Conservation (phyloP, 768 basidiomycete genomes). For the Agrocybe praecox region DNA sequence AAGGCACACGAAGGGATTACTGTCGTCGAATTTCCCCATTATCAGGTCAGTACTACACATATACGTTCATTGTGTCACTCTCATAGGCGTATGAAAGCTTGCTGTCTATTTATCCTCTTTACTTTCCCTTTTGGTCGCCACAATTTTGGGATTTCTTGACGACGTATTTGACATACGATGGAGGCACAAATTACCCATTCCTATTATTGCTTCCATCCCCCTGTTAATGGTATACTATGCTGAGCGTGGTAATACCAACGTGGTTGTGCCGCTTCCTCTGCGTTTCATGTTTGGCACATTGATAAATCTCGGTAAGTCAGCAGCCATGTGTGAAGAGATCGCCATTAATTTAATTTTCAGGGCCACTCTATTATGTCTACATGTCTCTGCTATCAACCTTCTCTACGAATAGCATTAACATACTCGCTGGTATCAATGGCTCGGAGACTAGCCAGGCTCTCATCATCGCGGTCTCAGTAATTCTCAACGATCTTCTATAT, state of each 20-base stretch:
- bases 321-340: not conserved
- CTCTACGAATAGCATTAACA: conserved; percentile 97
- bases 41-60: conserved; percentile 56
- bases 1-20: conserved; percentile 62
- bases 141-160: conserved; percentile 93
- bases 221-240: conserved; percentile 96
- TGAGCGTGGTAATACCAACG: conserved; percentile 89
- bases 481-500: conserved; percentile 90
- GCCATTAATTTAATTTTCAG: conserved; percentile 37
- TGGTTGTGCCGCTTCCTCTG: conserved; percentile 88
- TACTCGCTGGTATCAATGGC: conserved; percentile 96
- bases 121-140: conserved; percentile 90
- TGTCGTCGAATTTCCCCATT: conserved; percentile 73
- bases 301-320: conserved; percentile 78
- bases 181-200: conserved; percentile 97
- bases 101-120: conserved; percentile 92
- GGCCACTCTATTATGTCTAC: conserved; percentile 94
- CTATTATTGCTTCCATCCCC: conserved; percentile 93
- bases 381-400: conserved; percentile 97
- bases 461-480: conserved; percentile 88
- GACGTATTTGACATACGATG: conserved; percentile 99
- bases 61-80: not conserved
- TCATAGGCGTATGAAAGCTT: conserved; percentile 47
- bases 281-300: conserved; percentile 74
- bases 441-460: conserved; percentile 93